Evolutionary conservation across 2,329 filamentous ascomycete genomes (phyloP).

Genomic region (Cephalotrichum gorgonifer): DNA sequence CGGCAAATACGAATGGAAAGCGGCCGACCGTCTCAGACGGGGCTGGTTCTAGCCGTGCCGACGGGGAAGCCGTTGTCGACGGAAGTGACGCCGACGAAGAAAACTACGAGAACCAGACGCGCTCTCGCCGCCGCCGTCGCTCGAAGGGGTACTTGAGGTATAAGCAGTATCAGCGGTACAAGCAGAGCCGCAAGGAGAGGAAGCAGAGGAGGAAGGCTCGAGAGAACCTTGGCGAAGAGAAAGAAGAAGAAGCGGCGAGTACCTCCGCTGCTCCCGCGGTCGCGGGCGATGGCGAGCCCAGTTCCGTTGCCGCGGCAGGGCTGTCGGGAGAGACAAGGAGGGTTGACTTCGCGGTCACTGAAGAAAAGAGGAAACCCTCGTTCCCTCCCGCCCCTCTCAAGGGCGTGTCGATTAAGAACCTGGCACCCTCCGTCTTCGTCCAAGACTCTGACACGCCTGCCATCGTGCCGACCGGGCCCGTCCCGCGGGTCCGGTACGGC

Average conservation of each 20-base stretch:
- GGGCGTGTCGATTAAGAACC: constrained; percentile 48
- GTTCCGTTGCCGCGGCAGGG: neutral
- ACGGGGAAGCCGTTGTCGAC: too few species aligned
- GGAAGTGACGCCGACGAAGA: neutral
- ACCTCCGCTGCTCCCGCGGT: too few species aligned
- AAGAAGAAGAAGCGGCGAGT: neutral
- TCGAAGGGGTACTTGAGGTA: constrained; percentile 17
- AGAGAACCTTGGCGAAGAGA: neutral
- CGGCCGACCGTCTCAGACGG: too few species aligned
- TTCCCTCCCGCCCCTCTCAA: constrained; percentile 46
- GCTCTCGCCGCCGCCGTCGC: constrained; percentile 12
- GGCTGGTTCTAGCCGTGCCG: too few species aligned
- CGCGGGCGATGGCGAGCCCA: neutral
- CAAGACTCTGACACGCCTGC: constrained; percentile 30
- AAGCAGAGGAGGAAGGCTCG: constrained; percentile 26
- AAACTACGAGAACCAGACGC: constrained; percentile 36
- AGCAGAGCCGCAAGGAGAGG: constrained; percentile 24
- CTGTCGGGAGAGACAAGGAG: constrained; percentile 33
- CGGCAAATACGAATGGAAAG: constrained; percentile 11
- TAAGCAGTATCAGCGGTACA: constrained; percentile 22
- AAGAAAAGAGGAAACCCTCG: constrained; percentile 2
- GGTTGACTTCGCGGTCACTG: constrained; percentile 44
- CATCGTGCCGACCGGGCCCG: constrained; percentile 24
- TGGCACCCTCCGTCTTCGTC: constrained; percentile 62
- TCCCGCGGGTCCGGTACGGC: constrained; percentile 50